Conservation (phyloP, 148 eudicot species). For the Chenopodium quinoa region DNA sequence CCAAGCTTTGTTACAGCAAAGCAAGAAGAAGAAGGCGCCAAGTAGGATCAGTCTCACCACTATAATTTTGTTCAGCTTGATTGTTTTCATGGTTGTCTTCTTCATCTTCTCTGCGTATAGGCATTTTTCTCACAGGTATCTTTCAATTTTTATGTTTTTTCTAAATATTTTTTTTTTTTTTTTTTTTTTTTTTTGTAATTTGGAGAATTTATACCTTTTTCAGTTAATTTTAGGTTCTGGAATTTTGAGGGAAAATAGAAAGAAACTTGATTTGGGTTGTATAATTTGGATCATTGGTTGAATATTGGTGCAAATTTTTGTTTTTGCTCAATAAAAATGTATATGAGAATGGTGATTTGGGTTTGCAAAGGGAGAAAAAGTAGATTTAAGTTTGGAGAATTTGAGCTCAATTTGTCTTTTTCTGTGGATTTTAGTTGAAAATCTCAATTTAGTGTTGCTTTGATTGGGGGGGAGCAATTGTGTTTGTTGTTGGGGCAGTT, state of each 20-base stretch:
- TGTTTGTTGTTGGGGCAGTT: background rate
- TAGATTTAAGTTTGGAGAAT: background rate
- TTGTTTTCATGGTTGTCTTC: slow-evolving; percentile 55
- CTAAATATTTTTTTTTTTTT: too few relatives aligned
- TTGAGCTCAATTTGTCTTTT: slow-evolving; percentile 5
- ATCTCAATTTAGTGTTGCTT: background rate
- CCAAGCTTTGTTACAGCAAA: slow-evolving; percentile 83
- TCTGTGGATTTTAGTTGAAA: background rate
- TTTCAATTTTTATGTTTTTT: background rate
- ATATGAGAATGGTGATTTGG: background rate
- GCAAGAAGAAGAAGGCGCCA: slow-evolving; percentile 96
- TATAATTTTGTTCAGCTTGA: slow-evolving; percentile 46
- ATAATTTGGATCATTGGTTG: background rate
- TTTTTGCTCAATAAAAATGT: background rate
- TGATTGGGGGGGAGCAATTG: background rate
- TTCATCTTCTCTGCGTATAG: slow-evolving; percentile 64
- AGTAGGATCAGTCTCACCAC: slow-evolving; percentile 58
- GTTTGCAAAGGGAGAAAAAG: background rate
- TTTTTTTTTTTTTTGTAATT: background rate
- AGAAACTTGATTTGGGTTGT: slow-evolving; percentile 12
- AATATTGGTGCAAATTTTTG: background rate
- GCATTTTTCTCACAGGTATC: slow-evolving; percentile 65
- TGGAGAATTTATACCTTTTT: background rate
- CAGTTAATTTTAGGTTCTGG: background rate
- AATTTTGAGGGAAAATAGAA: background rate